phyloP scores from a whole-genome alignment of 176 grass and related monocot species.

The Typha latifolia region DNA sequence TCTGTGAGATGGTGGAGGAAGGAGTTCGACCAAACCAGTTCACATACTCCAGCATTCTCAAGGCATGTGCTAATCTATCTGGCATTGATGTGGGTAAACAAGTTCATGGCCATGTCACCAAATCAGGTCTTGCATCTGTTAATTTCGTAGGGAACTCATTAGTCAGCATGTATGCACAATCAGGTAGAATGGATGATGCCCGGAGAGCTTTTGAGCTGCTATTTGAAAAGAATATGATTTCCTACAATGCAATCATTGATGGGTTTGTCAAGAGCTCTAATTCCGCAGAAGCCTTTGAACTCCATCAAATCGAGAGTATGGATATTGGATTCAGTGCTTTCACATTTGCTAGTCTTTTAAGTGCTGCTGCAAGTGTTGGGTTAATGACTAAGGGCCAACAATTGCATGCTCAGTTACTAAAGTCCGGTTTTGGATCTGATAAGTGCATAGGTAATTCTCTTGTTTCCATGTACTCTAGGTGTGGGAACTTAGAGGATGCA shows the following conservation, averaged over 20 bases:
- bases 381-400: slow-evolving; percentile 64
- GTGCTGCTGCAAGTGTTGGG: slow-evolving; percentile 62
- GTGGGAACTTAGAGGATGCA: slow-evolving; percentile 65
- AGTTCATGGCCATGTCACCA: slow-evolving; percentile 51
- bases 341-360: slow-evolving; percentile 77
- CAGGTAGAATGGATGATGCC: slow-evolving; percentile 61
- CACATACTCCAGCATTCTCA: slow-evolving; percentile 67
- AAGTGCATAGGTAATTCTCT: slow-evolving; percentile 54
- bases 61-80: slow-evolving; percentile 55
- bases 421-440: slow-evolving; percentile 58
- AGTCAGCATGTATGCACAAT: slow-evolving; percentile 62
- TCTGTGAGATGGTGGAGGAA: slow-evolving; percentile 44
- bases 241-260: slow-evolving; percentile 25
- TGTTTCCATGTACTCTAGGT: slow-evolving; percentile 89
- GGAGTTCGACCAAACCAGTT: slow-evolving; percentile 57
- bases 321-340: slow-evolving; percentile 46
- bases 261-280: slow-evolving; percentile 17
- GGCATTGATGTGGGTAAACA: slow-evolving; percentile 43
- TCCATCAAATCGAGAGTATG: slow-evolving; percentile 30
- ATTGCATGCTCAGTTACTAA: slow-evolving; percentile 60
- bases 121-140: slow-evolving; percentile 35
- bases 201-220: slow-evolving; percentile 40
- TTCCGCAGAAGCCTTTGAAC: slow-evolving; percentile 23
- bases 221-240: slow-evolving; percentile 50
- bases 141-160: slow-evolving; percentile 71